phyloP scores from a whole-genome alignment of 768 basidiomycete genomes.

The Brasilioporus rufonigricans region DNA sequence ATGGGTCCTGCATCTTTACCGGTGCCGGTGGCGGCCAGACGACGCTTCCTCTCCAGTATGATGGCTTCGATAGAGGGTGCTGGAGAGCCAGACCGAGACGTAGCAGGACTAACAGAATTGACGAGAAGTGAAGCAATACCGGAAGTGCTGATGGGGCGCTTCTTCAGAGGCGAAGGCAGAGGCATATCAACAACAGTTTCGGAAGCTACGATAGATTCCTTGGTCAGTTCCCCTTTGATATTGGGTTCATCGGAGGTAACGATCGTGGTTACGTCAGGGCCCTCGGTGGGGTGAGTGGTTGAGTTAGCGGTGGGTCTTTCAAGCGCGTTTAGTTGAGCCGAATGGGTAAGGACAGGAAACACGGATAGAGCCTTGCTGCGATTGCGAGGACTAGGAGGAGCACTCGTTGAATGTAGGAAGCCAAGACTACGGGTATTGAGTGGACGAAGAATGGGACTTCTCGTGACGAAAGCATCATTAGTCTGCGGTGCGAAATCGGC shows the following conservation, averaged over 20 bases:
- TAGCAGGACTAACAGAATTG: constrained; percentile 9
- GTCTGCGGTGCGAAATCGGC: constrained; percentile 6
- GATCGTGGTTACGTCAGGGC: neutral
- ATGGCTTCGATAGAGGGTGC: constrained; percentile 64
- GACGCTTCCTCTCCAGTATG: constrained; percentile 62
- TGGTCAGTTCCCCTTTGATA: neutral
- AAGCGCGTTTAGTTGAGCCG: neutral
- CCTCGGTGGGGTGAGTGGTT: neutral
- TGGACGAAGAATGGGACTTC: constrained; percentile 36
- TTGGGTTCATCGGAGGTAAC: constrained; percentile 1
- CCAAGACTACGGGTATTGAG: constrained; percentile 45
- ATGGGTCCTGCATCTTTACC: constrained; percentile 16
- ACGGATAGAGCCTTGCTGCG: constrained; percentile 7
- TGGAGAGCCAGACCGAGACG: constrained; percentile 43
- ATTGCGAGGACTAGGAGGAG: constrained; percentile 52
- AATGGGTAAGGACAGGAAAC: constrained; percentile 4
- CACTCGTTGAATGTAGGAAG: constrained; percentile 56
- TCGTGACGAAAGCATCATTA: constrained; percentile 9
- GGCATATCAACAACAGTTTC: neutral
- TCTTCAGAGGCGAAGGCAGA: constrained; percentile 12
- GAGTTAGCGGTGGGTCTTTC: neutral
- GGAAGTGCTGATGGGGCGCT: constrained; percentile 14
- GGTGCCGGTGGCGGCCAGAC: constrained; percentile 33
- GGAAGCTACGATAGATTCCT: neutral
- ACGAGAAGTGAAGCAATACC: constrained; percentile 11